These are phyloP conservation scores for Botrytis sinoallii DNA, from an alignment of 2,329 filamentous ascomycete genomes.

Conservation along the genomic window DNA sequence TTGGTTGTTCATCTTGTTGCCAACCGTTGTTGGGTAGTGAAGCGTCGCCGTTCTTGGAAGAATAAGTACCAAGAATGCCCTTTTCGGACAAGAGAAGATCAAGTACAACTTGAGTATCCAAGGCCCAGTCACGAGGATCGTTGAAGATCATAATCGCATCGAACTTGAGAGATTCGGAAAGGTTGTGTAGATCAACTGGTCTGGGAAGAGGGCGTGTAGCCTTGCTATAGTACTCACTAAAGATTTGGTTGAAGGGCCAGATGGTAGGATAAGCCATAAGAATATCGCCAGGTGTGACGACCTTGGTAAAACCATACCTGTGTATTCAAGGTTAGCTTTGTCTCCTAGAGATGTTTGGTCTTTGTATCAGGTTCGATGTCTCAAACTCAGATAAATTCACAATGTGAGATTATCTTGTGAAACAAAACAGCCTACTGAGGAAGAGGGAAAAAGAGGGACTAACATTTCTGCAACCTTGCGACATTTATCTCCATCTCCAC, in stretches of 20 bases:
- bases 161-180: conserved; percentile 61
- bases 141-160: conserved; percentile 94
- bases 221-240: conserved; percentile 57
- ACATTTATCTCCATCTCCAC: conserved; percentile 45
- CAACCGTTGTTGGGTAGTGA: conserved; percentile 71
- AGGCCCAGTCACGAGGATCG: conserved; percentile 92
- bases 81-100: conserved; percentile 76
- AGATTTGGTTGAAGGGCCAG: conserved; percentile 77
- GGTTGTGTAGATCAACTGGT: conserved; percentile 44
- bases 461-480: conserved; percentile 61
- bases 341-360: neutral
- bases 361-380: neutral
- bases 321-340: conserved; percentile 16
- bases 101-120: conserved; percentile 80
- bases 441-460: conserved; percentile 32
- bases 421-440: neutral
- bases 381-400: neutral
- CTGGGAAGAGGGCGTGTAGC: conserved; percentile 57
- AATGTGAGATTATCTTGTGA: neutral
- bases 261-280: conserved; percentile 67
- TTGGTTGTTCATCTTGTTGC: conserved; percentile 76
- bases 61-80: conserved; percentile 81
- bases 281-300: conserved; percentile 84
- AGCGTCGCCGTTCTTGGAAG: conserved; percentile 63
- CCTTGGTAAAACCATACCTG: conserved; percentile 72